Percentiles rank a stretch among this genome's conserved stretches.
These are phyloP conservation scores for Herpomyces periplanetae DNA, from an alignment of 2,329 filamentous ascomycete genomes.

Conservation along the genomic window DNA sequence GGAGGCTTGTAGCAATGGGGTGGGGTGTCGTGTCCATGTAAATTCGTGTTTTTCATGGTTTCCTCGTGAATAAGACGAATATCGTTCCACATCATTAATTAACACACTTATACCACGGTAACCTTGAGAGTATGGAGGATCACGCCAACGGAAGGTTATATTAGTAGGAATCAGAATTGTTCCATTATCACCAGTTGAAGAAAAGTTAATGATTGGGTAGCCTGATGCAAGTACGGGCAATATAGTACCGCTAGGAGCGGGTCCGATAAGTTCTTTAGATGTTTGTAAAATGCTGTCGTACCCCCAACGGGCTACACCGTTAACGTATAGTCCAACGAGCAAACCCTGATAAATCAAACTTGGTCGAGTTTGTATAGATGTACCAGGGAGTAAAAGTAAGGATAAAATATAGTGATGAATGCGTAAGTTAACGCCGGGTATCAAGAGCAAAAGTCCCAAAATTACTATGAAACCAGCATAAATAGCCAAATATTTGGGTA, in stretches of 20 bases:
- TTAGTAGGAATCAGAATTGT: slow-evolving; percentile 10
- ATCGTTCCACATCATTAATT: slow-evolving; percentile 53
- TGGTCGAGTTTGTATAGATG: slow-evolving; percentile 48
- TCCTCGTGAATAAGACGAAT: too few species aligned
- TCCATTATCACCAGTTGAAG: slow-evolving; percentile 12
- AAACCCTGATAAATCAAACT: slow-evolving; percentile 60
- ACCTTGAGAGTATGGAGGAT: slow-evolving; percentile 12
- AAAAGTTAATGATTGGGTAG: slow-evolving; percentile 9
- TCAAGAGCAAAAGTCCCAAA: slow-evolving; percentile 25
- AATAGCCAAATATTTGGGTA: slow-evolving; percentile 34
- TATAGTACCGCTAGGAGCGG: slow-evolving; percentile 13
- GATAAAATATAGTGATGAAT: slow-evolving; percentile 86
- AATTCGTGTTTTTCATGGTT: too few species aligned
- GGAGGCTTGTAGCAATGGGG: too few species aligned
- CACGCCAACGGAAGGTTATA: slow-evolving; percentile 21
- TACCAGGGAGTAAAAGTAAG: slow-evolving; percentile 51
- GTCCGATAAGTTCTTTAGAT: slow-evolving; percentile 21
- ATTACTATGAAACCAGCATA: slow-evolving; percentile 25
- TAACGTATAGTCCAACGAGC: slow-evolving; percentile 61
- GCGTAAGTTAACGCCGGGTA: slow-evolving; percentile 41
- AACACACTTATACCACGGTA: slow-evolving; percentile 32
- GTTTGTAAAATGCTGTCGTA: slow-evolving; percentile 70
- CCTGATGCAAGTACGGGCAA: too few species aligned
- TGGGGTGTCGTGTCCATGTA: too few species aligned
- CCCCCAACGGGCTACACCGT: slow-evolving; percentile 71